Evolutionary conservation across 129 eudicot genomes (phyloP), one percentile per base, ranked within the genome.

Genomic region (Flaveria linearis): DNA sequence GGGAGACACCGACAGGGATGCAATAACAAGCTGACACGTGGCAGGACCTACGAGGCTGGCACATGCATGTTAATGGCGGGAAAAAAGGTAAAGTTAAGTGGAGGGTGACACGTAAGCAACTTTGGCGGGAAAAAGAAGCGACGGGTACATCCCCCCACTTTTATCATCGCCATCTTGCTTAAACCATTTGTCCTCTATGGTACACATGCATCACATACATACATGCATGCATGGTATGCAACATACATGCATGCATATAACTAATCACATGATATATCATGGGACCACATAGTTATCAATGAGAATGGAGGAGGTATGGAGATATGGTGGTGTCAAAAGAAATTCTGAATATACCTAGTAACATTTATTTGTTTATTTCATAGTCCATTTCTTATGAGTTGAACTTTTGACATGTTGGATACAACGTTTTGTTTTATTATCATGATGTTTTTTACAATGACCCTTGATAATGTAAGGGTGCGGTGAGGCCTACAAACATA

Each of bases 111-210:
- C 78, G 81, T 69, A 73, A 36, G 74, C 71, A 69, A 12, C 72
- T 71, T 9, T 85, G 84, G 89, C 89, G 86, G 84, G 86, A 82
- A 85, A 66, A 26, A 20, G 83, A 83, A 80, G 76, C 85, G 58
- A 73, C 39, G 42, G 55, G 74, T 53, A 36, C 57, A 53, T 15
- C 12, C 65, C 10, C 72, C 71, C 72, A 76, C 81, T 60, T 57
- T 8, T 45, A 45, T 45, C 0, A 74, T 72, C 80, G 49, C 77
- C 15, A 25, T 5, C 71, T 75, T 78, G 69, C 88, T 79, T 82
- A 41, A 12, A 42, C 69, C 76, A 82, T 82, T 82, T 74, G 63
- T 51, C 56, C 58, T 60, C 41, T 43, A 18, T 3, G 41, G 7
- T 7, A 46, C 13, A 42, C 6, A 57, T 56, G 14, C 63, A 57